These are phyloP conservation scores for Auxenochlorella pyrenoidosa DNA, from an alignment of 139 green algal genomes.

Conservation along the genomic window DNA sequence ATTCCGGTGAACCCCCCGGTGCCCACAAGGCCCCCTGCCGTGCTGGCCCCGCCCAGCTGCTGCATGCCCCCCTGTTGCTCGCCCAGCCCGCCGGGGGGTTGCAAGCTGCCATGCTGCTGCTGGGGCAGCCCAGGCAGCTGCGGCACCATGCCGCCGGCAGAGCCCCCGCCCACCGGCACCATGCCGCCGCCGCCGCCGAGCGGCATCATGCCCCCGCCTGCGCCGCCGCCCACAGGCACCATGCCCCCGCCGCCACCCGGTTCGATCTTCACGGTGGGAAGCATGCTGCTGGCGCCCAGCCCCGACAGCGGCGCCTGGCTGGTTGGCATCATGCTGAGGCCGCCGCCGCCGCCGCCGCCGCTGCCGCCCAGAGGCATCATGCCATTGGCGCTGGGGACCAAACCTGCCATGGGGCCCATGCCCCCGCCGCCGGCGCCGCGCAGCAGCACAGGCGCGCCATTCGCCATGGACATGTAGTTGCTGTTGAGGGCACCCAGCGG, in stretches of 20 bases:
- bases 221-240: not conserved
- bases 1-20: not conserved
- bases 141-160: conserved; percentile 28
- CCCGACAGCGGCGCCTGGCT: not conserved
- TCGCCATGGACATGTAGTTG: conserved; percentile 75
- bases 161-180: conserved; percentile 26
- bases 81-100: not conserved
- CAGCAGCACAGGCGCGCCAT: conserved; percentile 73
- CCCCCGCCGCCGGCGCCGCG: conserved; percentile 26
- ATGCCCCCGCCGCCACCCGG: not conserved
- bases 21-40: not conserved
- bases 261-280: not conserved
- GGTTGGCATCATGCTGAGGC: conserved; percentile 34
- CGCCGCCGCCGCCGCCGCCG: conserved; percentile 22
- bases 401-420: conserved; percentile 43
- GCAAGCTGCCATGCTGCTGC: conserved; percentile 17
- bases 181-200: conserved; percentile 8
- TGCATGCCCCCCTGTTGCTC: conserved; percentile 1
- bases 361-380: not conserved
- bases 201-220: not conserved
- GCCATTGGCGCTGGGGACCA: not conserved
- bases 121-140: not conserved
- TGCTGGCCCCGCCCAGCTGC: not conserved
- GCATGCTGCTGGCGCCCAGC: not conserved
- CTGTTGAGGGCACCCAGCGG: not conserved